A percentile compares a stretch with the other conserved stretches of the same genome.
Evolutionary conservation across 805 yeast genomes (phyloP).

Genomic region (Saitoella complicata): DNA sequence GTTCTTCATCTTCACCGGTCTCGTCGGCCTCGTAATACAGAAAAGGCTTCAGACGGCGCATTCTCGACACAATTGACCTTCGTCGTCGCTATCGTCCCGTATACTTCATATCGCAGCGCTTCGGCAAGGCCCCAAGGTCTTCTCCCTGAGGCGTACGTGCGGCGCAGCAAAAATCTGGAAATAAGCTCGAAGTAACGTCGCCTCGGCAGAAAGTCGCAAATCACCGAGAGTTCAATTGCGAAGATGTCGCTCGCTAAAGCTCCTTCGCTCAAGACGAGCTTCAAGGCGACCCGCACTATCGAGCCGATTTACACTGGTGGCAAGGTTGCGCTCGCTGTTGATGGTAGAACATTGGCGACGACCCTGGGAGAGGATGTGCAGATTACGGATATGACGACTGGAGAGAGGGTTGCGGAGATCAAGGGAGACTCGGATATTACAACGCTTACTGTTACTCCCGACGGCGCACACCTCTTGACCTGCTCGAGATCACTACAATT

Average conservation of each 20-base stretch:
- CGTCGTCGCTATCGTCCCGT: no score
- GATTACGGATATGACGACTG: conserved; percentile 45
- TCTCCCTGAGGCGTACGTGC: neutral
- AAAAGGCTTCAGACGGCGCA: no score
- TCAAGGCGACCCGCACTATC: conserved; percentile 30
- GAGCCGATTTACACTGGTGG: conserved; percentile 83
- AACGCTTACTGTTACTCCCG: conserved; percentile 58
- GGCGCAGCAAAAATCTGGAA: neutral
- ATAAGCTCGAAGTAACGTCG: neutral
- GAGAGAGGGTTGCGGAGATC: conserved; percentile 40
- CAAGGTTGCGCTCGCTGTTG: conserved; percentile 50
- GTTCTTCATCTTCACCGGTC: no score
- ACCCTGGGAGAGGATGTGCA: conserved; percentile 65
- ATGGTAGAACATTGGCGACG: conserved; percentile 54
- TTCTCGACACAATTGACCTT: no score
- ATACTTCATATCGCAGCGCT: no score
- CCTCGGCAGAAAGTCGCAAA: neutral
- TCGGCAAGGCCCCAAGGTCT: neutral
- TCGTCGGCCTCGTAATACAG: no score
- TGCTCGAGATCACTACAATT: conserved; percentile 75
- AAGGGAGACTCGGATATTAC: conserved; percentile 81
- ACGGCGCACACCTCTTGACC: conserved; percentile 51
- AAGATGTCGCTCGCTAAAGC: conserved; percentile 2
- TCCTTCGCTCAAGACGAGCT: conserved; percentile 24
- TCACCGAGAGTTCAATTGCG: no score